Evolutionary conservation across 2,329 filamentous ascomycete genomes (phyloP).

Genomic region (Magnaporthales sp.): DNA sequence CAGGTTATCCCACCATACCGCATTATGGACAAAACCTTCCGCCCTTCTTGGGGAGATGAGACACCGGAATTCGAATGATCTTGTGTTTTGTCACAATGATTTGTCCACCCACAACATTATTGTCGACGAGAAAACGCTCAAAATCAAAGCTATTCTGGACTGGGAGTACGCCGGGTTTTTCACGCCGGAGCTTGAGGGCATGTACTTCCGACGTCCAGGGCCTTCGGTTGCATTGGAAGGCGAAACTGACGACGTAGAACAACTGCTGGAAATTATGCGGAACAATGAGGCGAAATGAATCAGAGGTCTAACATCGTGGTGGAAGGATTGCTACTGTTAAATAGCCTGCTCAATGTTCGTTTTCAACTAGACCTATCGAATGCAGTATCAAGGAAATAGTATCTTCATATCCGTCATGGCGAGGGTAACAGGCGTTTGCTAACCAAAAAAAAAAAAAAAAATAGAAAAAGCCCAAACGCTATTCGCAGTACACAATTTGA

Average conservation of each 20-base stretch:
- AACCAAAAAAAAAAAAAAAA: too few species aligned
- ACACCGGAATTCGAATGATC: slow-evolving; percentile 10
- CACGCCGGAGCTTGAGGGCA: slow-evolving; percentile 2
- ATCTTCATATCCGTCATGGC: too few species aligned
- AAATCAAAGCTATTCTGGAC: slow-evolving; percentile 13
- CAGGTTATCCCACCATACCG: slow-evolving; percentile 17
- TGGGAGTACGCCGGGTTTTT: slow-evolving; percentile 13
- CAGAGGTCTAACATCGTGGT: too few species aligned
- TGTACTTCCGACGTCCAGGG: slow-evolving; percentile 7
- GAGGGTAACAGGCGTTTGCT: too few species aligned
- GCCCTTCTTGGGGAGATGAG: slow-evolving; percentile 11
- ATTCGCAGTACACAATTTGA: too few species aligned
- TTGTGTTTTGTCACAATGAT: slow-evolving; percentile 18
- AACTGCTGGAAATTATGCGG: neutral
- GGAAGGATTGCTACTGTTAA: too few species aligned
- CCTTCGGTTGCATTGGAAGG: slow-evolving; percentile 16
- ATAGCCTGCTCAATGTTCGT: too few species aligned
- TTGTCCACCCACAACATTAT: slow-evolving; percentile 27
- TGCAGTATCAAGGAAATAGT: too few species aligned
- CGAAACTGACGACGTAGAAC: slow-evolving; percentile 13
- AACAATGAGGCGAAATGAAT: neutral
- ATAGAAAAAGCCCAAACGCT: too few species aligned
- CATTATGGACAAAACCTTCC: slow-evolving; percentile 13
- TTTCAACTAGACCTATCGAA: too few species aligned
- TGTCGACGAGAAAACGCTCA: slow-evolving; percentile 11